These are phyloP conservation scores for Colletotrichum sp. DNA, from an alignment of 2,329 filamentous ascomycete genomes.

Conservation along the genomic window DNA sequence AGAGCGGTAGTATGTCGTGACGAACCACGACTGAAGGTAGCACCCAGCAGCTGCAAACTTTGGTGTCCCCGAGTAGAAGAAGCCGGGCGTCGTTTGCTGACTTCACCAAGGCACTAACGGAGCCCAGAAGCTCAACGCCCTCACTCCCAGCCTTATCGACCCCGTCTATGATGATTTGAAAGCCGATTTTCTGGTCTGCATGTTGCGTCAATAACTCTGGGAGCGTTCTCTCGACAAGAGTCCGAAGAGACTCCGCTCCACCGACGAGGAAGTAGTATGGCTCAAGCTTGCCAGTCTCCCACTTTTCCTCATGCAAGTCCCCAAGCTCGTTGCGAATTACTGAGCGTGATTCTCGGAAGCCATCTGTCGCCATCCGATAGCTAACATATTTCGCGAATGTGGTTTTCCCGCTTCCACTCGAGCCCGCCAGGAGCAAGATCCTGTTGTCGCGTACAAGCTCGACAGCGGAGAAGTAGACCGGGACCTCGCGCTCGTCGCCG, in stretches of 20 bases:
- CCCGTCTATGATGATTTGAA: neutral
- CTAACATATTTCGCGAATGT: neutral
- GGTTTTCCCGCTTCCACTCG: neutral
- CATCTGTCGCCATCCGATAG: neutral
- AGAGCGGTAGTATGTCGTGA: neutral
- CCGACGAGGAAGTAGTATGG: neutral
- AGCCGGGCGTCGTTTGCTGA: neutral
- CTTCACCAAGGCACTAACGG: neutral
- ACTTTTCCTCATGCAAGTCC: neutral
- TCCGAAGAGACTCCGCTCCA: neutral
- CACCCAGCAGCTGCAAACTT: neutral
- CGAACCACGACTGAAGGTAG: neutral
- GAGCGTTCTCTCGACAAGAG: neutral
- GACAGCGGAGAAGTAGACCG: neutral
- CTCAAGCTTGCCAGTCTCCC: neutral
- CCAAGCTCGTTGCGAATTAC: neutral
- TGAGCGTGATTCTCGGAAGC: accelerated
- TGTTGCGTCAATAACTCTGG: neutral
- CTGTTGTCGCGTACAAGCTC: neutral
- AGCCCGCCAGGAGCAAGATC: neutral
- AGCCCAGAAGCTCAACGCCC: neutral
- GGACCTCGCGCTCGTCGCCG: neutral
- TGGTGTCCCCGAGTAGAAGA: neutral
- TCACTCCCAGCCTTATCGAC: neutral
- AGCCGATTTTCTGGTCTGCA: neutral